Evolutionary conservation across 805 yeast species (phyloP), one percentile per base, ranked within the genome.

Genomic region (Helenozyma rhizophorensis): DNA sequence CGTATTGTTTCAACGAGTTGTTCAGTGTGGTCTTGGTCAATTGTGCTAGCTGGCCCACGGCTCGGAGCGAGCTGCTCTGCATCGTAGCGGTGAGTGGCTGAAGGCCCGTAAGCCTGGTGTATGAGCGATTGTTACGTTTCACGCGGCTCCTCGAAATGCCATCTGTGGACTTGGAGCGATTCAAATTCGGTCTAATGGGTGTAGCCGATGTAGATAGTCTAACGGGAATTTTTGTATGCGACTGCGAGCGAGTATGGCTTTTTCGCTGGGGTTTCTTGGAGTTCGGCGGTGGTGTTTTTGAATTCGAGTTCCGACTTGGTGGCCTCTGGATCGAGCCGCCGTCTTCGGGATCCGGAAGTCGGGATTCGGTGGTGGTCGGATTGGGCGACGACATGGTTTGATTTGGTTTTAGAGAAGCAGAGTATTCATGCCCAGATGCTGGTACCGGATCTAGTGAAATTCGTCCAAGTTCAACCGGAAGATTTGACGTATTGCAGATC

Each of bases 101-200:
- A 13, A 44, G 30, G 4, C 29, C 21, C 13, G 55, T 36, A 11
- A 62, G 32, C 42, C 63, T 66, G 6, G 68, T 62, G 25, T 51
- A 53, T 2, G 70, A 63, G 18, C 67, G 45, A 42, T 57, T 60
- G 37, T 54, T 63, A 25, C 68, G 40, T 27, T 54, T 62, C 21
- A 59, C 36, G 3, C 46, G 47, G 3, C 49, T 42, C n/a, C 42
- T 36, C 8, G 53, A 34, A 13, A 65, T 50, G 1, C 65, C 70
- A 34, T 66, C 72, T 2, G 69, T 55, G 8, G 70, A 64, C 32
- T 62, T 65, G 14, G 70, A 62, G 33, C 70, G 43, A 40, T 52
- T 56, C 28, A 66, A 47, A 17, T 48, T 36, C 5, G 70, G 71
- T 16, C 35, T 39, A 12, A 26, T 21, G 14, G 26, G 28, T 12